Evolutionary conservation across 1,284 basidiomycete genomes (phyloP).

Genomic region (Ustanciosporium gigantosporum): DNA sequence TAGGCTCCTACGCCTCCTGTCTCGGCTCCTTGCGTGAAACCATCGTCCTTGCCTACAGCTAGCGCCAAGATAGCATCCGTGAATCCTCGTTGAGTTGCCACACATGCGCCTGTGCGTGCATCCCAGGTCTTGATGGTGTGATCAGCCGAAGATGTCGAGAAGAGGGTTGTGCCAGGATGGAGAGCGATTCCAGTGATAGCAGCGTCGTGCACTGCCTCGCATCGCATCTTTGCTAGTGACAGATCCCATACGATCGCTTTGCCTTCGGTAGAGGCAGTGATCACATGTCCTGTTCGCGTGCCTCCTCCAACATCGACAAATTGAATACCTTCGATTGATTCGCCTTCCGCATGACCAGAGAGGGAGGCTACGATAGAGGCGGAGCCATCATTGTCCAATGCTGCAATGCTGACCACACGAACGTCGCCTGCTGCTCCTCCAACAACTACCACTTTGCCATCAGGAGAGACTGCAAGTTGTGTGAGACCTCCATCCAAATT

Average conservation of each 20-base stretch:
- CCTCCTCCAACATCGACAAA: conserved; percentile 78
- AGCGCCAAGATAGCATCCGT: conserved; percentile 77
- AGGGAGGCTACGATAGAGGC: conserved; percentile 80
- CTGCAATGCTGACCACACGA: conserved; percentile 80
- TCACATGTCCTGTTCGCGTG: conserved; percentile 68
- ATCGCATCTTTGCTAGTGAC: conserved; percentile 65
- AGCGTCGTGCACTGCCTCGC: conserved; percentile 38
- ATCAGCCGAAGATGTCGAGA: conserved; percentile 72
- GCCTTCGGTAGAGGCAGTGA: conserved; percentile 90
- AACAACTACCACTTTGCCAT: conserved; percentile 72
- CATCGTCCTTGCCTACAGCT: conserved; percentile 65
- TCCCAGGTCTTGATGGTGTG: conserved; percentile 89
- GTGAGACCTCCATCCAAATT: conserved; percentile 76
- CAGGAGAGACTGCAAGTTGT: conserved; percentile 77
- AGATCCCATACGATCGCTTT: conserved; percentile 94
- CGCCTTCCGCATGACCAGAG: conserved; percentile 81
- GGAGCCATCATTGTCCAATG: conserved; percentile 61
- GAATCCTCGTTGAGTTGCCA: conserved; percentile 84
- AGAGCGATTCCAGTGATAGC: conserved; percentile 41
- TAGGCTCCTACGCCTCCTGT: conserved; percentile 56
- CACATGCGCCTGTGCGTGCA: conserved; percentile 76
- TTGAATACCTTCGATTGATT: conserved; percentile 84
- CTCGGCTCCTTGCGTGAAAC: conserved; percentile 61
- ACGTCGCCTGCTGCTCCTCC: conserved; percentile 82
- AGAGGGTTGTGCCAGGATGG: conserved; percentile 82